These are phyloP conservation scores for Beauveria brongniartii DNA, from an alignment of 2,329 filamentous ascomycete genomes.

Conservation along the genomic window DNA sequence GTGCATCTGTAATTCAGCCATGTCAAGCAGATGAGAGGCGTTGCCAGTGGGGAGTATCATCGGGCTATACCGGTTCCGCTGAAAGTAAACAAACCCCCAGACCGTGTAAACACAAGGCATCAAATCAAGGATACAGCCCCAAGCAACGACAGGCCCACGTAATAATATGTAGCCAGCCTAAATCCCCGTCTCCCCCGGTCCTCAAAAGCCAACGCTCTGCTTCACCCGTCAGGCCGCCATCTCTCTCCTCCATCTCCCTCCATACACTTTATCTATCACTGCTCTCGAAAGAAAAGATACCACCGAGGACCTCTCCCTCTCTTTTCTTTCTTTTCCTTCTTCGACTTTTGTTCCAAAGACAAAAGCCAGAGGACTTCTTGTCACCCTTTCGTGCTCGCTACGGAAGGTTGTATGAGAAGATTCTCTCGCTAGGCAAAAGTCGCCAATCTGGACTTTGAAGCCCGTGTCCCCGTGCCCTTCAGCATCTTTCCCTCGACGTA, in stretches of 20 bases:
- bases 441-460: constrained; percentile 99
- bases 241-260: constrained; percentile 30
- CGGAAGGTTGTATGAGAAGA: constrained; percentile 57
- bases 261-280: constrained; percentile 23
- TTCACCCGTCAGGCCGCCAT: constrained; percentile 21
- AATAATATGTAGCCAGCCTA: constrained; percentile 9
- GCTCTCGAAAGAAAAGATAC: constrained; percentile 25
- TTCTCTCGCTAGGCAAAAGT: constrained; percentile 61
- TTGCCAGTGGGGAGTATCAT: constrained; percentile 3
- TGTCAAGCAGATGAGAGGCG: constrained; percentile 9
- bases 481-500: constrained; percentile 99
- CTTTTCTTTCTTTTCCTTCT: constrained; percentile 27
- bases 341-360: constrained; percentile 47
- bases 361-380: constrained; percentile 61
- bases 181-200: constrained; percentile 20
- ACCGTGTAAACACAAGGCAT: constrained; percentile 7
- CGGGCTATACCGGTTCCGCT: constrained; percentile 10
- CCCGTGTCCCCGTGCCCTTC: constrained; percentile 97
- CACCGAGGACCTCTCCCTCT: constrained; percentile 24
- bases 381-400: constrained; percentile 59
- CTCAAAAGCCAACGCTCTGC: constrained; percentile 32
- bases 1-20: not conserved
- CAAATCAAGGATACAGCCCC: constrained; percentile 6
- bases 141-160: constrained; percentile 9
- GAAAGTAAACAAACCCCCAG: constrained; percentile 9